phyloP scores from a whole-genome alignment of 2,329 filamentous ascomycete species.

The Trichoderma pleuroti region DNA sequence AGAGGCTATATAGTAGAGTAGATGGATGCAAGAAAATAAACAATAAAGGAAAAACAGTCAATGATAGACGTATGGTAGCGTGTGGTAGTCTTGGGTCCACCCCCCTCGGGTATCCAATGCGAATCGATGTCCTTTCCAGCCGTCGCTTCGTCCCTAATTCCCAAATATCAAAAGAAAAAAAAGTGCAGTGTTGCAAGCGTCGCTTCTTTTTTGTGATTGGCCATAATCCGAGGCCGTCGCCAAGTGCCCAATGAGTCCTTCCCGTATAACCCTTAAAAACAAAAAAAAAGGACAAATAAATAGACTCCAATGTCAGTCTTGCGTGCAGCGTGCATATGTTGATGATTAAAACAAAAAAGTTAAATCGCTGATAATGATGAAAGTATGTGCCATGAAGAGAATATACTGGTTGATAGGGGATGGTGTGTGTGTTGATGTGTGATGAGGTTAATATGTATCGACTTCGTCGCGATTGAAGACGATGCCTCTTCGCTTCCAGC shows the following conservation, averaged over 20 bases:
- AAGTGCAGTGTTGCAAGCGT: constrained; percentile 13
- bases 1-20: background rate
- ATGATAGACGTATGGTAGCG: background rate
- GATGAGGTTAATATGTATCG: background rate
- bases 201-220: background rate
- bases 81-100: background rate
- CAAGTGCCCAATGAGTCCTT: background rate
- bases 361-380: background rate
- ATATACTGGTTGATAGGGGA: background rate
- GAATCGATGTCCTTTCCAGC: background rate
- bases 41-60: background rate
- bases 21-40: background rate
- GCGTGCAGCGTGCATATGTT: background rate
- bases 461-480: constrained; percentile 37
- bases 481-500: constrained; percentile 44
- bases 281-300: background rate
- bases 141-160: constrained; percentile 4
- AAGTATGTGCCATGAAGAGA: constrained; percentile 4
- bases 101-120: constrained; percentile 16
- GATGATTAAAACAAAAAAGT: background rate
- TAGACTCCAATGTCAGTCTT: background rate
- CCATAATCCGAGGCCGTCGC: background rate
- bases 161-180: background rate
- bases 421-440: background rate
- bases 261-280: background rate